Base-by-base conservation (phyloP, 1,284 basidiomycete genomes). In the Ceratobasidium papillatum region DNA sequence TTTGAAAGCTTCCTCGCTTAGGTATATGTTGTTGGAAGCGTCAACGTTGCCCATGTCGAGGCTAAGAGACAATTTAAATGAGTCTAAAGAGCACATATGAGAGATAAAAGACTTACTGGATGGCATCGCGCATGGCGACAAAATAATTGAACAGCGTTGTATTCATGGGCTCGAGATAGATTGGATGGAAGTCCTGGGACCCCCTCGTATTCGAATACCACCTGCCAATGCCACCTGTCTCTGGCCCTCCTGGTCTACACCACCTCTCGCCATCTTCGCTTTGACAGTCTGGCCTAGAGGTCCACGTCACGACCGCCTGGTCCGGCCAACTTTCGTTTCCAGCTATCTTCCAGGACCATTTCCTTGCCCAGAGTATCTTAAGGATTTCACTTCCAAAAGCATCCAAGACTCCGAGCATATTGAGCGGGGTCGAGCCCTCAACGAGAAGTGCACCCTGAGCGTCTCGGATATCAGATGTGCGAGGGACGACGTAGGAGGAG, bases 111-210 rank as follows among this genome's bases (percentile, higher is more conserved):
- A 62, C 71, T 45, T 25, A 73, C 71, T 63, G 54, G 22, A 73
- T 45, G 19, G 71, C 71, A 25, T 73, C 71, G 1, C 59, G 45
- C 43, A 73, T 51, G 22, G 51, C 71, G 8, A 63, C 49, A 22
- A 73, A 64, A 38, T 73, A 73, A 34, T 73, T 73, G 59, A 62
- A 73, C 36, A 73, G 27, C 3, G 71, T 73, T 47, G 71, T 73
- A n/a, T 73, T 73, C 59, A 73, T 73, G 11, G 58, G 59, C 17
- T 2, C 32, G n/a, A 73, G 59, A 30, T 73, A 73, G 22, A 38
- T 17, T 8, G 71, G 59, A 12, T 73, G 9, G 34, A 51, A 63
- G n/a, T 45, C 49, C 22, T 73, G 71, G 12, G 71, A 62, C 32
- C 71, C 71, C 19, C 34, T 51, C 3, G 71, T 73, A 49, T 73